Evolutionary conservation across 805 yeast species (phyloP), one percentile per base, ranked within the genome.

Genomic region (Wickerhamomyces queroliae): DNA sequence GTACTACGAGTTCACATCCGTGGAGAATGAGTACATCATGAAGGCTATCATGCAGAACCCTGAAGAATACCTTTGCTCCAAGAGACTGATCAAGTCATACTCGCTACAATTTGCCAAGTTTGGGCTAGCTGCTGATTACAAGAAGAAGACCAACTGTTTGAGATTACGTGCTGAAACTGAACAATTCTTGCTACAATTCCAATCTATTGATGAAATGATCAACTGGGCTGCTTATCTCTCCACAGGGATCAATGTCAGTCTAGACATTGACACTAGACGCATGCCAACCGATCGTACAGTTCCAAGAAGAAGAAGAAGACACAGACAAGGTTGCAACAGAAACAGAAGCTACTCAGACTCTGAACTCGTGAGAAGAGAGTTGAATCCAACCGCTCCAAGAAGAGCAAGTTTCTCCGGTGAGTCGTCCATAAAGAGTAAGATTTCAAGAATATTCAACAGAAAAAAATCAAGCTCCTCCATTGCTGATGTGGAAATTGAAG

Each of bases 51-150:
- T 23, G 10, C 38, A 36, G 12, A 44, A 42, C n/a, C 51, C 50
- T 7, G 10, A 27, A 1, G 36, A 44, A 25, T 49, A 48, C 23
- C 41, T 52, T 0, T 39, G 42, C 0, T 31, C 42, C 1, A 16
- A 35, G 1, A 69, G 59, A 36, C 56, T 83, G 23, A 49, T 73
- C n/a, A 70, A 80, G 46, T 75, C 88, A 0, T 90, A 78, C 59
- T 79, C 96, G 2, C 67, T 91, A 28, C 98, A 93, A 60, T 80
- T 81, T 61, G 90, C 93, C 11, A 79, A 72, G 50, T 63, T 86
- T 33, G 99, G 99, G 0, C 65, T 88, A 12, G 96, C 98, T 0
- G 69, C 77, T 2, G 99, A 91, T 61, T 88, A 88, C 60, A 74
- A 72, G 41, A 87, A 88, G 58, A 74, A 73, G 46, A 69, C 75